phyloP scores from a whole-genome alignment of 495 filamentous ascomycete genomes.

The Neurospora sp. region DNA sequence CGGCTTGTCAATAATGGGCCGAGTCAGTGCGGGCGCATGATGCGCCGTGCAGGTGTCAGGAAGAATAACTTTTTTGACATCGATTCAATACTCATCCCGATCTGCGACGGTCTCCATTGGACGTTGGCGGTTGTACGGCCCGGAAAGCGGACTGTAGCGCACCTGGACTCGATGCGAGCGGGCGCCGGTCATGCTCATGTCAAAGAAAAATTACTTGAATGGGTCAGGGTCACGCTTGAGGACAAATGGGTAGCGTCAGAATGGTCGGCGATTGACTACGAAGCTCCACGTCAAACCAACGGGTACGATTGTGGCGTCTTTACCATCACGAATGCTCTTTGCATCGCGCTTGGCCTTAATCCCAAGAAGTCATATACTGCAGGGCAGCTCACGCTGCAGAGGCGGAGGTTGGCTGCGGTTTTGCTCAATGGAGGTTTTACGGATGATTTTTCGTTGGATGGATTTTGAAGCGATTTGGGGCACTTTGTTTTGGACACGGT shows the following conservation, averaged over 20 bases:
- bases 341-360: slow-evolving; percentile 53
- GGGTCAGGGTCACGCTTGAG: slow-evolving; percentile 51
- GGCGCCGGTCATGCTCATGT: slow-evolving; percentile 11
- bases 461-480: slow-evolving; percentile 7
- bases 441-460: slow-evolving; percentile 33
- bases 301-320: slow-evolving; percentile 76
- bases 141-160: slow-evolving; percentile 49
- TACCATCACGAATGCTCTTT: slow-evolving; percentile 62
- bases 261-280: slow-evolving; percentile 46
- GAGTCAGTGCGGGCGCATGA: slow-evolving; percentile 19
- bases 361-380: slow-evolving; percentile 45
- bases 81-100: slow-evolving; percentile 38
- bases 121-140: slow-evolving; percentile 66
- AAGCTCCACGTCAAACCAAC: slow-evolving; percentile 53
- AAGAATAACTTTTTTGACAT: slow-evolving; percentile 31
- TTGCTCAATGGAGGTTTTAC: slow-evolving; percentile 56
- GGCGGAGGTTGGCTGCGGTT: slow-evolving; percentile 57
- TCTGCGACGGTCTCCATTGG: slow-evolving; percentile 41
- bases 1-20: slow-evolving; percentile 45
- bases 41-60: slow-evolving; percentile 22
- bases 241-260: slow-evolving; percentile 46
- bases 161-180: slow-evolving; percentile 59
- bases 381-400: slow-evolving; percentile 46
- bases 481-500: not conserved
- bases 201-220: slow-evolving; percentile 25